Evolutionary conservation across 805 yeast species (phyloP).

Genomic region (Metschnikowia kofuensis): DNA sequence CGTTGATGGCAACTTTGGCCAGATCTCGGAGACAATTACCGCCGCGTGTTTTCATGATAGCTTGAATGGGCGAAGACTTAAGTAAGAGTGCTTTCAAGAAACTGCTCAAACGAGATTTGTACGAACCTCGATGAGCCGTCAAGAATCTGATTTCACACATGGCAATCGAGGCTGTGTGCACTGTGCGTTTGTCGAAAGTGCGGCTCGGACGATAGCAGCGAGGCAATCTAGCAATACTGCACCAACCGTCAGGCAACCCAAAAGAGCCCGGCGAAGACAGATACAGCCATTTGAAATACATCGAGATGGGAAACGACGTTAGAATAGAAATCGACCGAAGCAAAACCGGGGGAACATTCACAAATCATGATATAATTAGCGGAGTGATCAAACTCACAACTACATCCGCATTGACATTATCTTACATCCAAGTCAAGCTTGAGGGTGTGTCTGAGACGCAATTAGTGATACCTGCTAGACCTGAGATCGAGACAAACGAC

Average conservation of each 20-base stretch:
- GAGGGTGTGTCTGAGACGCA: conserved; percentile 46
- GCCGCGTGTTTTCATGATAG: not conserved
- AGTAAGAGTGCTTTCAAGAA: too few relatives aligned
- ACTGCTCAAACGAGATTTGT: too few relatives aligned
- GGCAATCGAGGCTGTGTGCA: conserved; percentile 8
- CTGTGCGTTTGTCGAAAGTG: conserved; percentile 3
- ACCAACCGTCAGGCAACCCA: not conserved
- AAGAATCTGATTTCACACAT: not conserved
- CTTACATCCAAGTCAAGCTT: conserved; percentile 49
- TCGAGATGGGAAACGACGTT: conserved; percentile 22
- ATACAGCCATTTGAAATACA: not conserved
- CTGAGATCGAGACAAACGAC: not conserved
- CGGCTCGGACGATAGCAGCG: not conserved
- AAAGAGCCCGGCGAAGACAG: not conserved
- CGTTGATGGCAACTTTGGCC: not conserved
- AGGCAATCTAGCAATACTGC: conserved; percentile 7
- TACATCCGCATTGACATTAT: conserved; percentile 40
- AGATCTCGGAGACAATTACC: not conserved
- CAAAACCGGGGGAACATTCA: conserved; percentile 36
- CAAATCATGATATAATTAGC: conserved; percentile 43
- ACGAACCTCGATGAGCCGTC: not conserved
- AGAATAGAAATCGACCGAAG: conserved; percentile 30
- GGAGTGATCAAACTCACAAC: conserved; percentile 42
- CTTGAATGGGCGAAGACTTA: not conserved
- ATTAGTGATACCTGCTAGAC: conserved; percentile 26